These are phyloP conservation scores for Ceriops tagal DNA, from an alignment of 345 rosid genomes.

Conservation along the genomic window DNA sequence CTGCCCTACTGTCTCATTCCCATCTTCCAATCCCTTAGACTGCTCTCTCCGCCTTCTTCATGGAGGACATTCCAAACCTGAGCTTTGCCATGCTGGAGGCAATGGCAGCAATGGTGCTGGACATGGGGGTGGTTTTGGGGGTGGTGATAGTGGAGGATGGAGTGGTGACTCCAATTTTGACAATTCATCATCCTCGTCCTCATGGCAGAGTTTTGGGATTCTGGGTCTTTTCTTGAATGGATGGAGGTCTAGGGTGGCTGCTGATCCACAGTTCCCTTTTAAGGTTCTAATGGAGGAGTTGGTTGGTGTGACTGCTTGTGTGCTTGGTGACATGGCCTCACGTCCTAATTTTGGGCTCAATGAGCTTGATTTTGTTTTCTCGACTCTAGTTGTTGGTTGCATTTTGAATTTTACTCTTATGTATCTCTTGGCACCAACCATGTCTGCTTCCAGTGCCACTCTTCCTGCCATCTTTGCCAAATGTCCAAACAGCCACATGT, in stretches of 20 bases:
- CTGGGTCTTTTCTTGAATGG: constrained; percentile 66
- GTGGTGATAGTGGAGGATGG: constrained; percentile 9
- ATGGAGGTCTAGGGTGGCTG: constrained; percentile 88
- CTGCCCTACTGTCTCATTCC: constrained; percentile 1
- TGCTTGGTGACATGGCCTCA: constrained; percentile 94
- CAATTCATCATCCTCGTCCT: constrained; percentile 26
- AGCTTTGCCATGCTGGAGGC: constrained; percentile 11
- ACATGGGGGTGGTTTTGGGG: not conserved
- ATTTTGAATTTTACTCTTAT: constrained; percentile 85
- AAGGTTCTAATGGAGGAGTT: constrained; percentile 95
- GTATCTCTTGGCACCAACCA: constrained; percentile 87
- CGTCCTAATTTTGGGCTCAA: constrained; percentile 94
- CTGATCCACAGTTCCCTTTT: constrained; percentile 93
- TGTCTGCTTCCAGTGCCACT: constrained; percentile 33
- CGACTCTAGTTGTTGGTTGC: constrained; percentile 81
- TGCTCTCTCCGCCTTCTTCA: constrained; percentile 12
- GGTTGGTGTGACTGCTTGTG: constrained; percentile 83
- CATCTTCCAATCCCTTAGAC: constrained; percentile 6
- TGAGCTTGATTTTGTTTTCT: constrained; percentile 93
- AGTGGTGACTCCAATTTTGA: constrained; percentile 14
- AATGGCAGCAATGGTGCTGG: constrained; percentile 9
- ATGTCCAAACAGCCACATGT: constrained; percentile 92
- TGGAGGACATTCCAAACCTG: not conserved
- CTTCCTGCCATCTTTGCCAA: constrained; percentile 71
- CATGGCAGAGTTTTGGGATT: constrained; percentile 40